Base-by-base conservation (phyloP, 1,139 yeast genomes). In the Protomyces inundatus region DNA sequence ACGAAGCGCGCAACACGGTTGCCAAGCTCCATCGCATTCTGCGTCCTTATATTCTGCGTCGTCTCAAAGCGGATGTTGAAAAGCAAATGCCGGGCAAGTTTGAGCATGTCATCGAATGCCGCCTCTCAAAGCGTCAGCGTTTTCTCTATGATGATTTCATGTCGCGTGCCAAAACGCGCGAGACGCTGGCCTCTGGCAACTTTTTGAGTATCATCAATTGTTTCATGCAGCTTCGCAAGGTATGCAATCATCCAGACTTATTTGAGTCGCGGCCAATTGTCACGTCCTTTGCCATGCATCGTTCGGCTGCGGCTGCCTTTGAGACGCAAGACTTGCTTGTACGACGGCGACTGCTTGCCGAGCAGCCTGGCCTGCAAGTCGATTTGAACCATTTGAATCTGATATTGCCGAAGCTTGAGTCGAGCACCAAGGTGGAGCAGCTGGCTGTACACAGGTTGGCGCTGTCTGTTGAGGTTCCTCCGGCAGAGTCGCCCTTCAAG, bases 21-120 rank as follows among this genome's bases (percentile, higher is more conserved):
- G 80, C 89, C 6, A 87, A 95, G 71, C 79, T 95, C 64, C 99
- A 95, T 75, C 96, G 90, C 73, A 96, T 95, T 30, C 78, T 95
- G 70, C 82, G 98, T 67, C 99, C 99, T 0, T 95, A 93, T 71
- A 77, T 95, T 56, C 78, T 95, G 66, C 84, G 99, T 73, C 85
- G 99, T 68, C 81, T 95, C 71, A 95, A 95, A 73, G 90, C 90
- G 35, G 99, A 95, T 74, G 99, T 95, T 12, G 99, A 95, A 71
- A 90, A 93, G 73, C 98, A 95, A 75, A 93, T 95, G 98, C 99
- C 99, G 0, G 97, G 89, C 0, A 95, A 95, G 73, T 88, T 90
- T 74, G 99, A 95, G 73, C 99, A 95, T 74, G 85, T 95, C 67
- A 85, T 95, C 6, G 90, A 88, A 72, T 95, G 98, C 77, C 83